These are phyloP conservation scores for Themeda triandra DNA, from an alignment of 176 grass and related monocot genomes.

Conservation along the genomic window DNA sequence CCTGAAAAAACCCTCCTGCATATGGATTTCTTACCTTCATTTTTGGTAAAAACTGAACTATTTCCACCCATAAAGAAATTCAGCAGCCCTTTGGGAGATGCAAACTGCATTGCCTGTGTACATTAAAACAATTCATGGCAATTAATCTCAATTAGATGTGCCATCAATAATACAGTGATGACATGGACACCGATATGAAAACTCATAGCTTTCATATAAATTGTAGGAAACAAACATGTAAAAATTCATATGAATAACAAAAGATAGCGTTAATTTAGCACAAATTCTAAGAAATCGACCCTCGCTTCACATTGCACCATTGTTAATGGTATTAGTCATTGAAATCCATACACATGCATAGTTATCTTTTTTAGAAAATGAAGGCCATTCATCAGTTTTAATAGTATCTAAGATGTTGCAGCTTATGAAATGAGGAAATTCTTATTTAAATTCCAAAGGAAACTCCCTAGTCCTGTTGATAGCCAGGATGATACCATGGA, in stretches of 20 bases:
- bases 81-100: constrained; percentile 87
- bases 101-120: constrained; percentile 84
- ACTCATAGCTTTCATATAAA: constrained; percentile 8
- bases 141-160: background rate
- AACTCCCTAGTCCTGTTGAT: background rate
- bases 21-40: constrained; percentile 53
- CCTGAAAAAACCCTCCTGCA: background rate
- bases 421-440: background rate
- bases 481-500: background rate
- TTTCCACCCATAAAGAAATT: constrained; percentile 64
- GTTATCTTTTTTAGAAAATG: background rate
- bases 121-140: constrained; percentile 14
- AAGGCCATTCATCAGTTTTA: background rate
- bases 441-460: background rate
- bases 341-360: background rate
- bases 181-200: background rate
- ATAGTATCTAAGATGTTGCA: background rate
- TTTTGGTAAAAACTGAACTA: constrained; percentile 54
- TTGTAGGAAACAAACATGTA: constrained; percentile 10
- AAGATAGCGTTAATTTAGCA: background rate
- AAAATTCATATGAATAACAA: background rate
- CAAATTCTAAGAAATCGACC: too few species aligned
- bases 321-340: constrained; percentile 13
- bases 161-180: background rate
- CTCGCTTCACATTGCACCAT: background rate